A percentile compares a stretch with the other conserved stretches of the same genome.
Conservation (phyloP, 169 alveolate species). For the Fabrea salina region DNA sequence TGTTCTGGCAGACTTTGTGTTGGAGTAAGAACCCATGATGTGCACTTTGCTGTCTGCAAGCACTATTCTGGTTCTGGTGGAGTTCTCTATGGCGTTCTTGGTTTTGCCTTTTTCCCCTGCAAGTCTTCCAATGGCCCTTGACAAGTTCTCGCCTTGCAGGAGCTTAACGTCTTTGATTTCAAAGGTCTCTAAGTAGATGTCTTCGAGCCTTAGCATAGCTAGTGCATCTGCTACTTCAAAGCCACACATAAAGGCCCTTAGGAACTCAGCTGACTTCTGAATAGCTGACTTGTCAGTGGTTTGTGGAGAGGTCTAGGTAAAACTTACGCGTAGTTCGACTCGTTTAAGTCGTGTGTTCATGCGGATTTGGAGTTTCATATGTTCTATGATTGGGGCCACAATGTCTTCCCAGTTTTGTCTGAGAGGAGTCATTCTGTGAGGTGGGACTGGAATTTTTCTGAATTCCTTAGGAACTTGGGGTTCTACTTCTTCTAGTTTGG, state of each 20-base stretch:
- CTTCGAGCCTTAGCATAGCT: constrained; percentile 98
- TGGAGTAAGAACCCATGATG: constrained; percentile 70
- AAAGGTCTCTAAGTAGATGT: constrained; percentile 95
- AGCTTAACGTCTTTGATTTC: constrained; percentile 98
- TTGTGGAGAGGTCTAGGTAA: constrained; percentile 42
- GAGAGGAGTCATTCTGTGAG: constrained; percentile 89
- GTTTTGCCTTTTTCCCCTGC: constrained; percentile 99
- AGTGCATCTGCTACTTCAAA: constrained; percentile 98
- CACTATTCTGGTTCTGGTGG: constrained; percentile 98
- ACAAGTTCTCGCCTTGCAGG: constrained; percentile 96
- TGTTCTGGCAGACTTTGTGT: constrained; percentile 95
- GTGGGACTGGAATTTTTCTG: constrained; percentile 89
- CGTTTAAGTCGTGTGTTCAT: constrained; percentile 91
- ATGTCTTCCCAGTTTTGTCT: constrained; percentile 90
- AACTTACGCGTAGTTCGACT: constrained; percentile 83
- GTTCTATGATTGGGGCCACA: constrained; percentile 91
- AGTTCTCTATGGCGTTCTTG: constrained; percentile 98
- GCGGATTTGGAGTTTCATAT: constrained; percentile 92
- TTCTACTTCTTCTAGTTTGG: constrained; percentile 17
- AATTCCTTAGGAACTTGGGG: constrained; percentile 50
- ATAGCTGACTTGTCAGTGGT: constrained; percentile 82
- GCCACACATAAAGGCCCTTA: constrained; percentile 98
- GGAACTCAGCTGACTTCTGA: constrained; percentile 93
- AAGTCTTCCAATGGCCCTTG: constrained; percentile 95
- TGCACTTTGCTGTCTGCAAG: constrained; percentile 88